Base-by-base conservation (phyloP, 2,329 filamentous ascomycete genomes). In the Colletotrichum costaricense region DNA sequence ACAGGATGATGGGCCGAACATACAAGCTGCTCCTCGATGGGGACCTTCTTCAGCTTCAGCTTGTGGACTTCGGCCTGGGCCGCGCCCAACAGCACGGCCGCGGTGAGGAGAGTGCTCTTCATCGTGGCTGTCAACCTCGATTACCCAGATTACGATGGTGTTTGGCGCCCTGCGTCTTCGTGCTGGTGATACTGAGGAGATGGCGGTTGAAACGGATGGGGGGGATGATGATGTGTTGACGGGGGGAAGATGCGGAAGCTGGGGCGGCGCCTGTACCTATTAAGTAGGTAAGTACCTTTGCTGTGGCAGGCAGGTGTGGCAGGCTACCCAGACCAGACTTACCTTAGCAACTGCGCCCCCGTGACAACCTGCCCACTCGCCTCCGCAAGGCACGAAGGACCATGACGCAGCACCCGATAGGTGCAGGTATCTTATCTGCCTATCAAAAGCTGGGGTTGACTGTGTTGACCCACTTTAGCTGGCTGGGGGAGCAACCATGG, bases 1-100 rank as follows among this genome's bases (percentile, higher is more conserved):
- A 30, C 14, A 14, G 19, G 26, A 22, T 4, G 56, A 57, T 54
- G 63, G 63, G 24, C 9, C 7, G 30, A 59, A 88, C 93, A 82
- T 88, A 97, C 95, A 81, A 99, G 91, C 88, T 98, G 97, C 84
- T 98, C 94, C 63, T 92, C 90, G 73, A 99, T 88, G 78, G 97
- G 93, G 75, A 98, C 88, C 93, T 99, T 99, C 90, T 98, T 94
- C 81, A 99, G 93, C 90, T 97, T 97, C 90, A 98, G 93, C 90
- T 95, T 97, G 91, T 98, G 95, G 77, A 98, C 89, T 80, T 92
- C 95, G 79, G 95, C 96, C 82, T 94, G 90, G 82, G 93, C 93
- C 82, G 93, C 92, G 88, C 94, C 93, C 81, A 95, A 89, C 88
- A 97, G 91, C 87, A 92, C 89, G 80, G 92, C 92, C 86, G 94